Base-by-base conservation (phyloP, 225 moss, liverwort and hornwort genomes). In the Antitrichia curtipendula region DNA sequence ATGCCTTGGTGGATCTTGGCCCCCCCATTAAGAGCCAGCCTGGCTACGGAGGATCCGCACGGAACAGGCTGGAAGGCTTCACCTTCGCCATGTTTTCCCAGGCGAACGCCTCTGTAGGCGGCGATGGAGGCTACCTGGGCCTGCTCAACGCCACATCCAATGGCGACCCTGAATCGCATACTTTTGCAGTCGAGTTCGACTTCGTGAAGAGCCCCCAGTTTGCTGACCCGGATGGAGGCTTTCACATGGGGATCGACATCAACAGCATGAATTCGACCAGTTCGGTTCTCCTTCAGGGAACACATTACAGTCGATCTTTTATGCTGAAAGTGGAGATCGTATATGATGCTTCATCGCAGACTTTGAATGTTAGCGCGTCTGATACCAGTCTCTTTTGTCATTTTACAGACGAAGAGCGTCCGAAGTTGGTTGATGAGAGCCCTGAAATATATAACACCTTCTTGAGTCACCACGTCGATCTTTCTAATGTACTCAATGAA, bases 1-100 rank as follows among this genome's bases (percentile, higher is more conserved):
- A 0, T 1, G 22, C 7, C 1, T 38, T 12, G 68, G 6, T 13
- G 0, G 0, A 4, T 68, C 21, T 7, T 12, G 68, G 38, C 22
- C 6, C 38, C 4, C 68, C 22, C 12, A 3, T 4, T 22, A 7
- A 22, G 0, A 68, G 38, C 7, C 22, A 68, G 22, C 7, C 23
- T 4, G 68, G 68, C 22, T 68, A 68, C 22, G 68, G 38, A 21
- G 68, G 68, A 68, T 68, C 38, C 12, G 7, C 7, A 68, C 38
- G n/a, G 12, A 68, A 68, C 38, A 7, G 4, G 6, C 3, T 66
- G 21, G 66, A 66, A 66, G 66, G 66, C 20, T 66, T 66, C n/a
- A 66, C n/a, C 66, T 66, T 66, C n/a, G n/a, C n/a, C 66, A 6
- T 66, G 12, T 18, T 66, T n/a, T 21, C 66, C n/a, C 20, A 66